A percentile compares a stretch with the other conserved stretches of the same genome.
These are phyloP conservation scores for Ustilago hordei DNA, from an alignment of 1,284 basidiomycete species.

Conservation along the genomic window DNA sequence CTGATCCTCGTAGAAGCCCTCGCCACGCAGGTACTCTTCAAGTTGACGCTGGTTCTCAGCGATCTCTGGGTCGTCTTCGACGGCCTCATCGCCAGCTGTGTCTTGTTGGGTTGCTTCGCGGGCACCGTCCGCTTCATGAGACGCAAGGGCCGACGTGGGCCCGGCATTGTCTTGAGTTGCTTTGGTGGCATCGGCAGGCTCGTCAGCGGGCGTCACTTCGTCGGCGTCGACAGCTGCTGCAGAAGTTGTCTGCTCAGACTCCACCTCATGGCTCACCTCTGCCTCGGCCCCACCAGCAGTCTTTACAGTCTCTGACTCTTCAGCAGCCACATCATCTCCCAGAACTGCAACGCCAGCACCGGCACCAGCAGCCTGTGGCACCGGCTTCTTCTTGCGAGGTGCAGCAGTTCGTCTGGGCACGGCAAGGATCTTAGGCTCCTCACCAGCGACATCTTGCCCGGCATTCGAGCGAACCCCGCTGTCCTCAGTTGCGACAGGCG, in stretches of 20 bases:
- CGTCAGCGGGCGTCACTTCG: conserved; percentile 4
- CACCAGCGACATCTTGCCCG: conserved; percentile 15
- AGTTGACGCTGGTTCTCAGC: conserved; percentile 50
- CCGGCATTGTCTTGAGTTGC: not conserved
- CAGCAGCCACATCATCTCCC: conserved; percentile 7
- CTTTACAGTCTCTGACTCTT: conserved; percentile 7
- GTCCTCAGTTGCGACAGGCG: conserved; percentile 2
- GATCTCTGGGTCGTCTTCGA: conserved; percentile 44
- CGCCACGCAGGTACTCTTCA: conserved; percentile 53
- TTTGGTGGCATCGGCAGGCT: conserved; percentile 5
- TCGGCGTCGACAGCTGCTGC: not conserved
- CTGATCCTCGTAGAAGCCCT: conserved; percentile 46
- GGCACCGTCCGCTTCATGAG: not conserved
- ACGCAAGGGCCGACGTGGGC: not conserved
- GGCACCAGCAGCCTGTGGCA: conserved; percentile 21
- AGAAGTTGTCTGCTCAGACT: not conserved
- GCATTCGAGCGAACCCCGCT: conserved; percentile 10
- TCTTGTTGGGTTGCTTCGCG: not conserved
- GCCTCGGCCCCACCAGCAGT: conserved; percentile 3
- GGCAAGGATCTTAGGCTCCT: conserved; percentile 53
- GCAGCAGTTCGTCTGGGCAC: conserved; percentile 60
- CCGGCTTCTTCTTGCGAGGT: conserved; percentile 51
- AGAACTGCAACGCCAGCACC: conserved; percentile 10
- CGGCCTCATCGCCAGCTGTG: conserved; percentile 11
- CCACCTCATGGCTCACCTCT: not conserved